Percentiles rank a stretch among this genome's conserved stretches.
phyloP scores from a whole-genome alignment of 2,329 filamentous ascomycete genomes.

The Aspergillus sp. region DNA sequence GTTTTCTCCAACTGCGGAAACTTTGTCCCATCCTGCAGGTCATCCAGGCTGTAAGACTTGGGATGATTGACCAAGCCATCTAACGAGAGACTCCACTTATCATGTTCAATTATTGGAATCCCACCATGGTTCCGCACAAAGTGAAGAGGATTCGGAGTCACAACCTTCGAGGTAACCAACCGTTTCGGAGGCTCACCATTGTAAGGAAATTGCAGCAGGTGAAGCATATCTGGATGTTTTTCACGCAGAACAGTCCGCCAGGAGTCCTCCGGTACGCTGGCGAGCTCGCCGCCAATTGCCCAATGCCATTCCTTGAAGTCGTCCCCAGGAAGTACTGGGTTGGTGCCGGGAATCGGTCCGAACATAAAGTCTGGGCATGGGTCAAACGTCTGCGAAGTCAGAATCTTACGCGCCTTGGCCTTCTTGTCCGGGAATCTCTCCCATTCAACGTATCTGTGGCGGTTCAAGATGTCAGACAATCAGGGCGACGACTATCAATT shows the following conservation, averaged over 20 bases:
- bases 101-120: conserved; percentile 63
- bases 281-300: conserved; percentile 50
- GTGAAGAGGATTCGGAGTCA: conserved; percentile 63
- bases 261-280: conserved; percentile 55
- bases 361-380: conserved; percentile 57
- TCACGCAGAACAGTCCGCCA: conserved; percentile 58
- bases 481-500: conserved; percentile 2
- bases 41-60: conserved; percentile 55
- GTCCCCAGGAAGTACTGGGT: conserved; percentile 57
- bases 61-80: conserved; percentile 63
- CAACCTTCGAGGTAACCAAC: conserved; percentile 53
- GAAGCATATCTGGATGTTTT: conserved; percentile 61
- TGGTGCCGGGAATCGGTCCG: conserved; percentile 55
- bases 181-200: conserved; percentile 63
- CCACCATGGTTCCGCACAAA: conserved; percentile 74
- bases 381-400: conserved; percentile 54
- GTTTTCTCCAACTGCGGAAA: conserved; percentile 62
- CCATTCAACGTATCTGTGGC: conserved; percentile 63
- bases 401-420: conserved; percentile 55
- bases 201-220: conserved; percentile 63
- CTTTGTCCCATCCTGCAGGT: conserved; percentile 59
- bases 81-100: conserved; percentile 55
- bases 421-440: conserved; percentile 70
- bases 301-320: conserved; percentile 61
- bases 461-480: not conserved